Evolutionary conservation across 202 grass and related monocot species (phyloP), one percentile per base, ranked within the genome.

Genomic region (Cymbopogon flexuosus): DNA sequence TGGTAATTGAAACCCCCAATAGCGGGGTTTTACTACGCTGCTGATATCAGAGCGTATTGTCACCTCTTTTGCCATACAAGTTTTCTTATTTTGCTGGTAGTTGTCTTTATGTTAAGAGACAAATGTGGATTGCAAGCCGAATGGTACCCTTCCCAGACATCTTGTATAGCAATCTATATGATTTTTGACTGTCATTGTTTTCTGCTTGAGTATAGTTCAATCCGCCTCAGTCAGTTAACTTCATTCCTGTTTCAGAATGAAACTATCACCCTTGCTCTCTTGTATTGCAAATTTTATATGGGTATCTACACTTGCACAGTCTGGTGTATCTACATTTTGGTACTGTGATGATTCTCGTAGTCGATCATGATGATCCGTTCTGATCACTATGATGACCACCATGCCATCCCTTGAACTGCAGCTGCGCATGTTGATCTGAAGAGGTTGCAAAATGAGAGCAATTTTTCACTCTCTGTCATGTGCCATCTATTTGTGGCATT

Each of bases 401-500:
- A n/a, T 73, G n/a, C 49, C 31, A 75, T 56, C 10, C 47, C 22
- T 3, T 67, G 36, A 72, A 23, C n/a, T 69, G 67, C 73, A 42
- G 23, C 36, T 68, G 67, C 59, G 21, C 73, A 57, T 83, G 73
- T 45, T 79, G 67, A 69, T 83, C 61, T 7, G 73, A 57, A 85
- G 60, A 22, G 52, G 79, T 46, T 64, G 63, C 41, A 7, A 14
- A 74, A 68, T 79, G 87, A 83, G 60, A 74, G 73, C 14, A 3
- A 67, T 73, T 33, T 4, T 4, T 43, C 18, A 18, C 22, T 83
- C 40, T 10, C 10, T 12, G 24, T 13, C 68, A 15, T 75, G 73
- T 41, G 67, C 47, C 75, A 31, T 65, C 88, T 83, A 74, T 89
- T 64, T 75, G 5, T 69, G 83, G 83, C 79, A 83, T 83, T 22